Base-by-base conservation (phyloP, 768 basidiomycete species). In the Tricholoma sp. region DNA sequence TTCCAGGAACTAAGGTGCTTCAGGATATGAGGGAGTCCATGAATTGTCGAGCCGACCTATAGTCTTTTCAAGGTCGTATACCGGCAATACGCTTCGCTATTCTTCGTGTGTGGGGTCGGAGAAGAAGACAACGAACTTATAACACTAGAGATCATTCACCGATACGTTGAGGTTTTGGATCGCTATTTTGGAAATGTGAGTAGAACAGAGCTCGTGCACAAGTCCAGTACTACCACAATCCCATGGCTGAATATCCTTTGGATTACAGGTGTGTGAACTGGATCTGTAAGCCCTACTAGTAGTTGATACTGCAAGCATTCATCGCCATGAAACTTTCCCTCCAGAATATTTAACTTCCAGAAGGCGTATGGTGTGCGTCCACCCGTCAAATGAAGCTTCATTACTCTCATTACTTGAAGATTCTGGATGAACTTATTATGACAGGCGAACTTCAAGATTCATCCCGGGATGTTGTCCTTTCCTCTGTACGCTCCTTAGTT, bases 261-360 rank as follows among this genome's bases (percentile, higher is more conserved):
- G 59, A 74, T 67, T 14, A 32, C 46, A 91, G 89, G 89, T 91
- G 27, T 91, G 89, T 74, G 96, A 98, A 70, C 76, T 98, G 56
- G 96, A 98, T 71, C 76, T 98, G 92, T 94, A 67, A 69, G 84
- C 61, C 45, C 21, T 22, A 22, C 37, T 43, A 45, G 29, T 29
- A 18, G 56, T 14, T 52, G 27, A 18, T 22, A 6, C 0, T 27
- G 39, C 19, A n/a, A 21, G 14, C 4, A 12, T 35, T 52, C 19
- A 21, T 55, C 57, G 55, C 57, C 45, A 18, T 27, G 24, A 50
- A 45, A 3, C 16, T 7, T 8, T 4, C 3, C 50, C 37, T 39
- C 18, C 63, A 94, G 92, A 54, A 96, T 98, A 63, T 98, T 97
- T 82, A 97, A 97, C 75, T 98, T 98, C 35, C 91, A 98, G 69